Base-by-base conservation (phyloP, 768 basidiomycete species). In the Trametes elegans region DNA sequence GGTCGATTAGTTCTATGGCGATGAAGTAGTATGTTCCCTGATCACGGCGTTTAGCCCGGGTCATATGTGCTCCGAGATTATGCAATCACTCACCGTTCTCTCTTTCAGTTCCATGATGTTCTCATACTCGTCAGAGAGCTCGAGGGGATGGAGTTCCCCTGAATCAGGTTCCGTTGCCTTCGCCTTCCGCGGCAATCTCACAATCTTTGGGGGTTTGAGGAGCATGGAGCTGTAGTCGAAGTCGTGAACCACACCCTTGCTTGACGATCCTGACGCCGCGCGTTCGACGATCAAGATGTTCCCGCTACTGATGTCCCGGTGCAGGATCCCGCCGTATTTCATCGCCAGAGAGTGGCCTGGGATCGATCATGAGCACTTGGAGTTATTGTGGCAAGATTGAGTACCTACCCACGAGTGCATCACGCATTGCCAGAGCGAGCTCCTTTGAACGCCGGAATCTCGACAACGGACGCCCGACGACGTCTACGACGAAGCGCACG, bases 391-490 rank as follows among this genome's bases (percentile, higher is more conserved):
- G 26, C 5, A 5, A 27, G 28, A 16, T 5, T 10, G 2, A 32
- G 16, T 1, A 45, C 55, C 6, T 18, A 58, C 60, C 60, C 18
- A 26, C 16, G 19, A 61, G 55, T 0, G 60, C 60, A 26, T 61
- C 56, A n/a, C 40, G 45, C 5, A 61, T 31, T 9, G 53, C 55
- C n/a, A 28, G 19, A 7, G 54, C 52, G 35, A 61, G 38, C 42
- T 57, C 55, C 10, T 42, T 38, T 5, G 59, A 57, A n/a, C 28
- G 32, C 11, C 18, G 19, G 21, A 61, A 61, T 5, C 34, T 21
- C 1, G 16, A 28, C 24, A 61, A 38, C 1, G 59, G 55, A 7
- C 42, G 26, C 0, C 59, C 59, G 23, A 61, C 47, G 6, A 38
- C 40, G 34, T 53, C 52, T n/a, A 50, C 11, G 9, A 54, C 55